Conservation (phyloP, 306 rosid species). For the Oemleria cerasiformis region DNA sequence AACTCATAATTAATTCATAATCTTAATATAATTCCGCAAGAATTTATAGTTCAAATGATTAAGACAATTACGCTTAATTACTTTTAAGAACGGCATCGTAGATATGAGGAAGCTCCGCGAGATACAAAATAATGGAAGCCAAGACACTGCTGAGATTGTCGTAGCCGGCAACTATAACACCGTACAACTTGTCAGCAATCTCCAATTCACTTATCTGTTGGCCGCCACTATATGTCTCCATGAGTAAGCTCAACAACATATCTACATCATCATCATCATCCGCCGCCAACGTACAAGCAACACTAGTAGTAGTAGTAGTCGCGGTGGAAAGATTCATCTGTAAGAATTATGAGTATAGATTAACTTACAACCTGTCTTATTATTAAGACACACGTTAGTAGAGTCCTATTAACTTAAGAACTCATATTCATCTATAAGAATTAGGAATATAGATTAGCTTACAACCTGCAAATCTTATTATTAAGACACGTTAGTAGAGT, state of each 20-base stretch:
- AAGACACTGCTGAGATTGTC: constrained; percentile 2
- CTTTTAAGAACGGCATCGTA: constrained; percentile 18
- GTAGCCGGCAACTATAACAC: constrained; percentile 9
- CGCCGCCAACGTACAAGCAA: background rate
- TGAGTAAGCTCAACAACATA: constrained; percentile 12
- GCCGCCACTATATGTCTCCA: background rate
- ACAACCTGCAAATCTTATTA: too few species aligned
- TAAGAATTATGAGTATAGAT: too few species aligned
- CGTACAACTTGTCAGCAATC: constrained; percentile 18
- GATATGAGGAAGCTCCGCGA: constrained; percentile 20
- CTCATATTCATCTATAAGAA: too few species aligned
- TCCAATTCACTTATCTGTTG: constrained; percentile 6
- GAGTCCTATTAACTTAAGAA: too few species aligned
- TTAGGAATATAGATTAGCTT: too few species aligned
- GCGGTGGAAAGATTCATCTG: background rate
- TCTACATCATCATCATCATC: background rate
- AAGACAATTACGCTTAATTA: background rate
- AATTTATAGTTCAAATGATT: too few species aligned
- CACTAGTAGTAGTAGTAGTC: too few species aligned
- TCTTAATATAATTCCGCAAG: too few species aligned
- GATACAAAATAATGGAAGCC: constrained; percentile 8
- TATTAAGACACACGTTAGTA: too few species aligned
- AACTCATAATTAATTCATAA: background rate
- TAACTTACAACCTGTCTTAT: too few species aligned
- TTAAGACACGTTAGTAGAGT: too few species aligned